Conservation (phyloP, 2,329 filamentous ascomycete species). For the Canariomyces notabilis region DNA sequence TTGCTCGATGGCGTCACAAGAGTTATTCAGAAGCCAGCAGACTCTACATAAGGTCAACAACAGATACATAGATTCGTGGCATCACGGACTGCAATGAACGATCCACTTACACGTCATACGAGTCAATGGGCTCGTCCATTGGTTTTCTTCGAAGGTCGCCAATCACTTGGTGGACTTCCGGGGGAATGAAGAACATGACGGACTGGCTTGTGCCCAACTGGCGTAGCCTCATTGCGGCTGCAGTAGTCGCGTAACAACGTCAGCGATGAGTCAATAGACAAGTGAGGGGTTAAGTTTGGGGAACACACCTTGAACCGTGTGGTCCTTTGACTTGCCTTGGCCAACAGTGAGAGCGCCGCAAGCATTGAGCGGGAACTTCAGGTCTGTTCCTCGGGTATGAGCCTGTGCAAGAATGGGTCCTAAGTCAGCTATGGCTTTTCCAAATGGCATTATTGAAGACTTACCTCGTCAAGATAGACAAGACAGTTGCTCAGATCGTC, state of each 20-base stretch:
- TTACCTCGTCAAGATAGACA: constrained; percentile 52
- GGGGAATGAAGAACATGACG: constrained; percentile 50
- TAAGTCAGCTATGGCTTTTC: not conserved
- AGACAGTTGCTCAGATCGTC: constrained; percentile 48
- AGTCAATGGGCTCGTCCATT: constrained; percentile 32
- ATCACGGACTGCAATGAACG: too few species aligned
- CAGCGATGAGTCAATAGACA: not conserved
- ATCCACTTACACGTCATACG: constrained; percentile 40
- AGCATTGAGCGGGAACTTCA: constrained; percentile 47
- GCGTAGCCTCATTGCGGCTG: constrained; percentile 59
- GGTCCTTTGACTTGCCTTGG: constrained; percentile 54
- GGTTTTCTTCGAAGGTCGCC: constrained; percentile 38
- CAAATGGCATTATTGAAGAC: not conserved
- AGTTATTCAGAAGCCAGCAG: constrained; percentile 59
- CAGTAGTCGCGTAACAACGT: not conserved
- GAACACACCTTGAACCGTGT: constrained; percentile 51
- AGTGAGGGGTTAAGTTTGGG: not conserved
- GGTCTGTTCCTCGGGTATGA: constrained; percentile 56
- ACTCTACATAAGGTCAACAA: constrained; percentile 29
- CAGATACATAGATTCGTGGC: too few species aligned
- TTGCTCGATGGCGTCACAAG: constrained; percentile 55
- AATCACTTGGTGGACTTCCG: constrained; percentile 59
- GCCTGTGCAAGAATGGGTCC: constrained; percentile 26
- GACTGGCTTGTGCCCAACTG: constrained; percentile 53
- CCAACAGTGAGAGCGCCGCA: constrained; percentile 52